Evolutionary conservation across 768 basidiomycete genomes (phyloP), one percentile per base, ranked within the genome.

Genomic region (Tylopilus felleus): DNA sequence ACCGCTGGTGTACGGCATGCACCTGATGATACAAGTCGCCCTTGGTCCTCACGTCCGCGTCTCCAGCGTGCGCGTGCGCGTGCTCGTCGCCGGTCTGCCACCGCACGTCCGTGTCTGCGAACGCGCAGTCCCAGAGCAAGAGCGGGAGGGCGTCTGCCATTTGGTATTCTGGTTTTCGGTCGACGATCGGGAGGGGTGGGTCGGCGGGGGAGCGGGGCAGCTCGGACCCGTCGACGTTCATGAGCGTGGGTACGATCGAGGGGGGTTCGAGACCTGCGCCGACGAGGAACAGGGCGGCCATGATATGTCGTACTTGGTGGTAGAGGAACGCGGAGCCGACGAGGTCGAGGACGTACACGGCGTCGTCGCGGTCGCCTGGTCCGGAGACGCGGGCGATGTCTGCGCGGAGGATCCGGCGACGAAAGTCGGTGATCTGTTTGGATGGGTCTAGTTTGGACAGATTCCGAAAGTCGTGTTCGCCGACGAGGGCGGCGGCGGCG

Each of bases 381-480:
- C 69, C 23, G 4, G 59, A 51, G 16, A 85, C 72, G 3, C 74
- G 77, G 12, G 75, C 73, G 43, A 95, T 82, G 27, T 81, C 79
- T 0, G 91, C 93, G 17, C 74, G 75, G 36, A 84, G 60, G 49
- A 98, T 85, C 21, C 76, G 75, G 29, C 96, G 78, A 22, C 68
- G 75, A 72, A 94, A 96, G 53, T 81, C 79, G 22, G 86, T 84
- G 57, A 98, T 87, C 71, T 98, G 95, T 70, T 98, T 98, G 31
- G 84, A 79, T 0, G 92, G 81, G 66, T 98, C 96, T 21, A 98
- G 73, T 68, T 95, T 98, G 77, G 92, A 97, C 31, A 98, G 77
- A 65, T 98, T 98, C 16, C 95, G 84, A 65, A 97, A 98, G 73
- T 98, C 96, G 74, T 98, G 94, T 57, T 88, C 84, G 33, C 96